A percentile compares a stretch with the other conserved stretches of the same genome.
Conservation (phyloP, 192 early-diverging fungal species). For the Backusella circina region DNA sequence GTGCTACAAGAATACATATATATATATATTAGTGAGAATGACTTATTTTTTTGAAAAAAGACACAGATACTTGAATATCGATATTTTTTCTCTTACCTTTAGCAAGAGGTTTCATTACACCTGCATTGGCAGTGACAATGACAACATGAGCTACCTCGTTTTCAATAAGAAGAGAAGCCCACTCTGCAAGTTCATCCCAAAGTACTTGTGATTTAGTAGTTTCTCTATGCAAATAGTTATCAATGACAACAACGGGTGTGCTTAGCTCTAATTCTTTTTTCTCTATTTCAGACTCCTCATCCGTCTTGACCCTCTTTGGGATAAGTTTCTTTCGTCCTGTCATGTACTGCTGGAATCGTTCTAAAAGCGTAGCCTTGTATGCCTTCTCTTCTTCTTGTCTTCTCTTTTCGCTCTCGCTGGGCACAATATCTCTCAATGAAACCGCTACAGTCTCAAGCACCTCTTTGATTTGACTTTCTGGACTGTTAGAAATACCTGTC, state of each 20-base stretch:
- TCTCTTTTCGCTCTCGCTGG: constrained; percentile 2
- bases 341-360: neutral
- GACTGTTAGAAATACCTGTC: constrained; percentile 74
- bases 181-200: constrained; percentile 76
- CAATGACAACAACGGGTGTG: constrained; percentile 89
- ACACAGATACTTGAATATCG: neutral
- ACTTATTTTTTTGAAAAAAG: neutral
- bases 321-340: neutral
- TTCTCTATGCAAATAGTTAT: constrained; percentile 78
- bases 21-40: neutral
- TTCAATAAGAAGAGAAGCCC: constrained; percentile 80
- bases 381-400: constrained; percentile 5
- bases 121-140: constrained; percentile 75
- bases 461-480: constrained; percentile 77
- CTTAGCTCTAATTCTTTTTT: constrained; percentile 39
- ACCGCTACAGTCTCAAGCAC: constrained; percentile 82
- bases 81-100: constrained; percentile 46
- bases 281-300: constrained; percentile 19
- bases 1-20: constrained; percentile 37
- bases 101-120: constrained; percentile 61
- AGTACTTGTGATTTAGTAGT: constrained; percentile 55
- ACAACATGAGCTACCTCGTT: constrained; percentile 88
- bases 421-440: constrained; percentile 61
- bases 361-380: neutral
- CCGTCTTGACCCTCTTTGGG: constrained; percentile 19